Base-by-base conservation (phyloP, 2,329 filamentous ascomycete genomes). In the Claviceps maximensis region DNA sequence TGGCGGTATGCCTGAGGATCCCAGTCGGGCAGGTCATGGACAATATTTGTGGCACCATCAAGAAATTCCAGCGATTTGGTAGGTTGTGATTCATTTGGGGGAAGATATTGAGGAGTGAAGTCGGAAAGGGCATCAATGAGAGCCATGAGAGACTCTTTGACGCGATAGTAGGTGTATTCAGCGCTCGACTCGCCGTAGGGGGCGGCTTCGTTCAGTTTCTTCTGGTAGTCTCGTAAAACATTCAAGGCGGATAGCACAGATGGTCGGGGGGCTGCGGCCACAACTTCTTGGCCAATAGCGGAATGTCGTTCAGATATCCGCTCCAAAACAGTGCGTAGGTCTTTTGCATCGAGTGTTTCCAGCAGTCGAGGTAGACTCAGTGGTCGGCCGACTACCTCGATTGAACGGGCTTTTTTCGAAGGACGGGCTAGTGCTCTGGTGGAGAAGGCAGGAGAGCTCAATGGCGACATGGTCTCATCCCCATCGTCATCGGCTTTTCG, bases 101-200 rank as follows among this genome's bases (percentile, higher is more conserved):
- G 93, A 2, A 98, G 81, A 63, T 95, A 98, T 67, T 97, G 89
- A 4, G 89, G 89, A 0, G 90, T 97, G 65, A 94, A 98, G 65
- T 98, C 93, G 66, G 86, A 84, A 46, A 98, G 77, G 45, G 93
- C 89, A 55, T 96, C 89, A 55, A 96, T 81, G 25, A 98, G 78
- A 54, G 88, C 83, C 27, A 82, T 73, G 19, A 97, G 76, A 40
- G 86, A 81, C 58, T 90, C 86, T 60, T 86, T 88, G 52, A 97
- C 87, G 61, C 93, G 83, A 66, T 96, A 94, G 68, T 96, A 98
- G 50, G 89, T 85, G 70, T 97, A 97, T 67, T 97, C 91, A 44
- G 89, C 89, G 54, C 83, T 87, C 13, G 85, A 79, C 60, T 89
- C 84, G 63, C 89, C 88, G 61, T 94, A 88, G 0, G 93, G 93